These are phyloP conservation scores for Penicillium desertorum DNA, from an alignment of 495 filamentous ascomycete genomes.

Conservation along the genomic window DNA sequence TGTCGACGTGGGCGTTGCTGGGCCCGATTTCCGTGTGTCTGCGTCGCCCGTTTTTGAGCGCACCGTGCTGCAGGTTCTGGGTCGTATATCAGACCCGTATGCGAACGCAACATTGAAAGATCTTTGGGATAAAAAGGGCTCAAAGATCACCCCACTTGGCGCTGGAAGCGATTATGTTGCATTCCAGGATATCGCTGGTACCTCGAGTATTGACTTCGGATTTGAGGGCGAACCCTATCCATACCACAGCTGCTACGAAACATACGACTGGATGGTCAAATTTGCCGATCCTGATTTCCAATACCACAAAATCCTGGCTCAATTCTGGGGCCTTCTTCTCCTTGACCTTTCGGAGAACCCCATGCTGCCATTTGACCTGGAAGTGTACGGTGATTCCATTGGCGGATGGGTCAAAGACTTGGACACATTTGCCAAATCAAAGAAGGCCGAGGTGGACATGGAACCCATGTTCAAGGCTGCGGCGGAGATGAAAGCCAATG, in stretches of 20 bases:
- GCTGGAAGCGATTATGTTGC: slow-evolving; percentile 86
- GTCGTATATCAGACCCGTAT: slow-evolving; percentile 68
- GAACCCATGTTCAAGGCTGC: slow-evolving; percentile 61
- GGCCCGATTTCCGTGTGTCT: slow-evolving; percentile 68
- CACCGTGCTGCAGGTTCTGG: slow-evolving; percentile 67
- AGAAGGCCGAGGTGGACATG: slow-evolving; percentile 54
- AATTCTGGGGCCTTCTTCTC: slow-evolving; percentile 79
- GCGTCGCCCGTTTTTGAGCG: slow-evolving; percentile 76
- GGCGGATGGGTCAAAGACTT: slow-evolving; percentile 63
- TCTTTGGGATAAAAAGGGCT: slow-evolving; percentile 69
- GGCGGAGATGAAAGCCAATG: slow-evolving; percentile 55
- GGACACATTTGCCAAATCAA: slow-evolving; percentile 59
- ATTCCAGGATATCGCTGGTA: slow-evolving; percentile 93
- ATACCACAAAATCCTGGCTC: slow-evolving; percentile 76
- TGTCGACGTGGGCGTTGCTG: slow-evolving; percentile 80
- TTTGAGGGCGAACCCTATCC: slow-evolving; percentile 72
- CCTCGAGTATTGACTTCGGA: slow-evolving; percentile 81
- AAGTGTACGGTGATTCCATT: slow-evolving; percentile 68
- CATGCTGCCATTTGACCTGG: slow-evolving; percentile 79
- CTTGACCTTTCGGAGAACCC: slow-evolving; percentile 79
- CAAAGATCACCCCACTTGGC: slow-evolving; percentile 63
- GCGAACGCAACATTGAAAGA: slow-evolving; percentile 70
- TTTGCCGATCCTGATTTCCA: slow-evolving; percentile 78
- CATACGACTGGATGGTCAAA: slow-evolving; percentile 78
- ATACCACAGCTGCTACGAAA: slow-evolving; percentile 85